These are phyloP conservation scores for Mucor mucedo DNA, from an alignment of 371 early-diverging fungal species.

Conservation along the genomic window DNA sequence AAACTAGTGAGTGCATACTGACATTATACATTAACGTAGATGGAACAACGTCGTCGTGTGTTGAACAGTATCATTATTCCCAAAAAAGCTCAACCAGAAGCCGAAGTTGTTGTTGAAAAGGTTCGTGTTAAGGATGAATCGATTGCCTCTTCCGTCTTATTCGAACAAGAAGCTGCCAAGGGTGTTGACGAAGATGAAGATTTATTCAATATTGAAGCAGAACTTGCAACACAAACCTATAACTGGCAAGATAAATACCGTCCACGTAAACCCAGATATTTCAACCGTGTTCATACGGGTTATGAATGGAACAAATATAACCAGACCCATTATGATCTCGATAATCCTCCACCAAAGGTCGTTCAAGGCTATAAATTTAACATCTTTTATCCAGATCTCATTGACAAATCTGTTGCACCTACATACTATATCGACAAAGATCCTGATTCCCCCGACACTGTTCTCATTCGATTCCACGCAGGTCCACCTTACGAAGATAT, in stretches of 20 bases:
- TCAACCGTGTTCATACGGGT: conserved; percentile 94
- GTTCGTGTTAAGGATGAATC: conserved; percentile 38
- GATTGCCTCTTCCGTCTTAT: conserved; percentile 52
- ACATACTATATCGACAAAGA: conserved; percentile 87
- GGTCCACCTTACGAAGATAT: conserved; percentile 97
- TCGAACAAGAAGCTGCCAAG: conserved; percentile 75
- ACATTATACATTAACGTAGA: conserved; percentile 28
- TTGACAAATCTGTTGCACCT: conserved; percentile 86
- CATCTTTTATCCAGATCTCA: conserved; percentile 96
- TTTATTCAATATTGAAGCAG: conserved; percentile 80
- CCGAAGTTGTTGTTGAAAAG: conserved; percentile 20
- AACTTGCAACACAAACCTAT: conserved; percentile 68
- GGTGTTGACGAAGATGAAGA: conserved; percentile 84
- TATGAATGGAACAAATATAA: conserved; percentile 99
- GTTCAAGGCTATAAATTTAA: conserved; percentile 97
- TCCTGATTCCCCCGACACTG: conserved; percentile 75
- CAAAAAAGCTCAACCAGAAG: conserved; percentile 37
- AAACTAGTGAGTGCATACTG: neutral
- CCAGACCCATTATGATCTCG: conserved; percentile 94
- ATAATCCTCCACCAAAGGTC: conserved; percentile 97
- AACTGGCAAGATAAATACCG: conserved; percentile 92
- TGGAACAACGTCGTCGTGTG: conserved; percentile 63
- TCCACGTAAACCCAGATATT: conserved; percentile 93
- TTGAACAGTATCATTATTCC: conserved; percentile 63
- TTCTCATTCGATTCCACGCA: conserved; percentile 86